Evolutionary conservation across 2,329 filamentous ascomycete species (phyloP).

Genomic region (Escovopsis sp.): DNA sequence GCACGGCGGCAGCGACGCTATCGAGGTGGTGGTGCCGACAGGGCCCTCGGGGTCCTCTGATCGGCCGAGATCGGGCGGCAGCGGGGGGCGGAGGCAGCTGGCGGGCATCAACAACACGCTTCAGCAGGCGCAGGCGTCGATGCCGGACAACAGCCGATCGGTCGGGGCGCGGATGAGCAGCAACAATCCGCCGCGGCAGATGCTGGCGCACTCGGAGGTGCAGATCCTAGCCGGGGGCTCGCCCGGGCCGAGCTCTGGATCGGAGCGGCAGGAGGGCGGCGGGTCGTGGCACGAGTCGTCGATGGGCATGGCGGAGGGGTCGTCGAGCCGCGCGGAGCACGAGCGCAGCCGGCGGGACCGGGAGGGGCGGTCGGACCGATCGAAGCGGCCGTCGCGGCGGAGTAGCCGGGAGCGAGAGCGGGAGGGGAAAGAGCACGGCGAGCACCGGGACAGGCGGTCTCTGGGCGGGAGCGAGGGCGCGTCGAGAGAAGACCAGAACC

Average conservation of each 20-base stretch:
- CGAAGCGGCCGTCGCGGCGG: slow-evolving; percentile 28
- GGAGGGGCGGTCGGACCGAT: slow-evolving; percentile 25
- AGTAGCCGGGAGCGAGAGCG: slow-evolving; percentile 37
- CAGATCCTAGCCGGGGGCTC: slow-evolving; percentile 42
- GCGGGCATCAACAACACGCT: slow-evolving; percentile 45
- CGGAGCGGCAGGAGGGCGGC: slow-evolving; percentile 31
- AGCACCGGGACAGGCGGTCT: slow-evolving; percentile 30
- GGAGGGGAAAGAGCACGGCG: slow-evolving; percentile 29
- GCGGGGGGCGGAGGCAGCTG: slow-evolving; percentile 37
- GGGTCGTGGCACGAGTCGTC: slow-evolving; percentile 21
- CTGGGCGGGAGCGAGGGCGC: slow-evolving; percentile 16
- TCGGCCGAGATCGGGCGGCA: slow-evolving; percentile 14
- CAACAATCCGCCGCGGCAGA: slow-evolving; percentile 24
- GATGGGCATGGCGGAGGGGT: slow-evolving; percentile 12
- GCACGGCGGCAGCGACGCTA: slow-evolving; percentile 12
- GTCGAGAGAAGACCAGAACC: slow-evolving; percentile 20
- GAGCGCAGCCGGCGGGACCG: slow-evolving; percentile 31
- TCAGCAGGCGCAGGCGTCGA: slow-evolving; percentile 33
- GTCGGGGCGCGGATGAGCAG: slow-evolving; percentile 19
- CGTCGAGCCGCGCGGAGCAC: slow-evolving; percentile 21
- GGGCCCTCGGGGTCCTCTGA: slow-evolving; percentile 20
- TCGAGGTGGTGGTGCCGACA: slow-evolving; percentile 18
- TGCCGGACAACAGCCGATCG: slow-evolving; percentile 21
- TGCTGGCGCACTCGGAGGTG: slow-evolving; percentile 37
- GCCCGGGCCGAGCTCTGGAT: slow-evolving; percentile 31